A percentile compares a stretch with the other conserved stretches of the same genome.
phyloP scores from a whole-genome alignment of 1,284 basidiomycete genomes.

The Marasmius fiardii region DNA sequence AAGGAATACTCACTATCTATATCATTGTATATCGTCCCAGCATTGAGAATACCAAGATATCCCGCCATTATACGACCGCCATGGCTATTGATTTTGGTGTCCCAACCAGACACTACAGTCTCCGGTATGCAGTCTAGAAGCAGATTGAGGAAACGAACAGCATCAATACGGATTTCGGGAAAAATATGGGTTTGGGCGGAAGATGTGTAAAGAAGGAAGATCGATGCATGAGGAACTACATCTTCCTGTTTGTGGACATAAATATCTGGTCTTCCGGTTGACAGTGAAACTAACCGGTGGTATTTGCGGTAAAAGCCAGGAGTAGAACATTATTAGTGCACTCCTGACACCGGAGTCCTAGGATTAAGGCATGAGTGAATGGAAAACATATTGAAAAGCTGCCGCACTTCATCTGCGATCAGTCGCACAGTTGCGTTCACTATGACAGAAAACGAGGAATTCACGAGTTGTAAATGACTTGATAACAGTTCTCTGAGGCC shows the following conservation, averaged over 20 bases:
- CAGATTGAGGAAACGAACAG: conserved; percentile 78
- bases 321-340: conserved; percentile 54
- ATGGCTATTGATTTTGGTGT: conserved; percentile 41
- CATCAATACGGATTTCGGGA: conserved; percentile 90
- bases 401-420: conserved; percentile 76
- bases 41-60: conserved; percentile 71
- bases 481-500: conserved; percentile 82
- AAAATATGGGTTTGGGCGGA: conserved; percentile 95
- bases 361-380: conserved; percentile 5
- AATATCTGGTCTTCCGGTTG: conserved; percentile 7
- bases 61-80: conserved; percentile 69
- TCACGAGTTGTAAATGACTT: conserved; percentile 55
- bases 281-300: conserved; percentile 42
- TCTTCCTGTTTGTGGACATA: conserved; percentile 44
- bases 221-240: conserved; percentile 67
- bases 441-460: conserved; percentile 58
- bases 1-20: conserved; percentile 40
- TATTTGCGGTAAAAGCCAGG: conserved; percentile 72
- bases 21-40: conserved; percentile 58
- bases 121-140: conserved; percentile 74
- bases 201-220: conserved; percentile 81
- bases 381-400: background rate
- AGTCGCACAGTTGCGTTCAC: conserved; percentile 68
- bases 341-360: conserved; percentile 69
- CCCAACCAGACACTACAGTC: conserved; percentile 70